Conservation (phyloP, 805 yeast genomes). For the Kazachstania bromeliacearum region DNA sequence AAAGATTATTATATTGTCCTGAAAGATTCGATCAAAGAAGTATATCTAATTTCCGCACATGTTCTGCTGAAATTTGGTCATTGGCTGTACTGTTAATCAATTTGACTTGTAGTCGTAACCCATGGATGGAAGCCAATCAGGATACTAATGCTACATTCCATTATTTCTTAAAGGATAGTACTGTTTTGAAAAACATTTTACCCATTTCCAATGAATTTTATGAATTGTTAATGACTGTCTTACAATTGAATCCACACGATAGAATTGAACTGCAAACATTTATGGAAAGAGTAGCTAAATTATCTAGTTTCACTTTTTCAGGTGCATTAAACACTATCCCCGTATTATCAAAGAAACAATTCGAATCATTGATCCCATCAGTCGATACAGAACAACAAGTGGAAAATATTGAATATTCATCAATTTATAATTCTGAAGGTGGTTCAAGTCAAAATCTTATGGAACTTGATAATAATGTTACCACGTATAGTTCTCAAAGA, state of each 20-base stretch:
- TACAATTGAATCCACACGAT: slow-evolving; percentile 29
- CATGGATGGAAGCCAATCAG: slow-evolving; percentile 78
- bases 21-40: not conserved
- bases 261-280: slow-evolving; percentile 21
- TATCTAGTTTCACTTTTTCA: slow-evolving; percentile 19
- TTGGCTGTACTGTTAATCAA: slow-evolving; percentile 74
- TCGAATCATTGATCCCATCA: not conserved
- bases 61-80: slow-evolving; percentile 82
- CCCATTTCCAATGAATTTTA: slow-evolving; percentile 64
- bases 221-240: slow-evolving; percentile 33
- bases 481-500: no score
- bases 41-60: slow-evolving; percentile 39
- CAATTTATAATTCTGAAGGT: no score
- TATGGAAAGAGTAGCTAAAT: slow-evolving; percentile 17
- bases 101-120: slow-evolving; percentile 74
- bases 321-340: slow-evolving; percentile 22
- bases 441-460: no score
- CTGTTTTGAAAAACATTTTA: slow-evolving; percentile 53
- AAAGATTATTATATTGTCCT: slow-evolving; percentile 36
- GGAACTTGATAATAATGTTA: no score
- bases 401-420: no score
- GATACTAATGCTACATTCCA: slow-evolving; percentile 53
- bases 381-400: no score
- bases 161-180: slow-evolving; percentile 48
- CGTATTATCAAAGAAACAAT: slow-evolving; percentile 3